phyloP scores from a whole-genome alignment of 2,329 filamentous ascomycete genomes.

The Trichoderma harzianum region DNA sequence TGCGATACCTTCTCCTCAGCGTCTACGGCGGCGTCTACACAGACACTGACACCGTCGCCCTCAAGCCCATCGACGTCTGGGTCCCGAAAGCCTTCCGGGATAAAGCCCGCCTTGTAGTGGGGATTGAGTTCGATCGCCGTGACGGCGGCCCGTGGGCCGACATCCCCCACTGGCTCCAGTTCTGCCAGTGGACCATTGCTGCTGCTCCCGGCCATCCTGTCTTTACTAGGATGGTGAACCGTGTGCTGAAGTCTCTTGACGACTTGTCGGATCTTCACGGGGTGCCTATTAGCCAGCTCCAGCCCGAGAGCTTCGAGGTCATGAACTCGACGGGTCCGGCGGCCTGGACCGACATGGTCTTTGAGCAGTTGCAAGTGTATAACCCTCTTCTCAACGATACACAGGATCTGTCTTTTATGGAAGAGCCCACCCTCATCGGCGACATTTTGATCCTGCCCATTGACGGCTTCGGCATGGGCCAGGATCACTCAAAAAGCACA shows the following conservation, averaged over 20 bases:
- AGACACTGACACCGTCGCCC: slow-evolving; percentile 57
- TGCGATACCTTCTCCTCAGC: slow-evolving; percentile 29
- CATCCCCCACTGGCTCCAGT: slow-evolving; percentile 30
- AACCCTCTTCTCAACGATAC: slow-evolving; percentile 15
- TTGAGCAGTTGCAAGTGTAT: slow-evolving; percentile 17
- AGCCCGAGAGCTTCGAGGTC: slow-evolving; percentile 15
- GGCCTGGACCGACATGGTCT: slow-evolving; percentile 21
- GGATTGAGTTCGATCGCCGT: slow-evolving; percentile 32
- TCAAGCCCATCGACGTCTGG: slow-evolving; percentile 45
- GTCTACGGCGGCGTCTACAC: slow-evolving; percentile 47
- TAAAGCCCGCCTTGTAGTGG: slow-evolving; percentile 24
- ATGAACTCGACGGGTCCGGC: slow-evolving; percentile 20
- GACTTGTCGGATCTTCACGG: slow-evolving; percentile 17
- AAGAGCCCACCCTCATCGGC: slow-evolving; percentile 19
- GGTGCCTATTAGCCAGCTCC: not conserved
- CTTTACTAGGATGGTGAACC: slow-evolving; percentile 21
- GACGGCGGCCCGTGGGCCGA: slow-evolving; percentile 28
- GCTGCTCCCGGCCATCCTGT: slow-evolving; percentile 32
- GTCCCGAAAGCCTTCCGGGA: slow-evolving; percentile 9
- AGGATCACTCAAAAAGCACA: slow-evolving; percentile 28
- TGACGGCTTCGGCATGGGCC: slow-evolving; percentile 30
- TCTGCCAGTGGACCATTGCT: slow-evolving; percentile 37
- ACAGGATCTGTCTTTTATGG: slow-evolving; percentile 19
- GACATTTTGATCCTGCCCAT: slow-evolving; percentile 28
- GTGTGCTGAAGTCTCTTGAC: slow-evolving; percentile 24